Evolutionary conservation across 2,329 filamentous ascomycete species (phyloP), one percentile per base, ranked within the genome.

Genomic region (Fusarium sp.): DNA sequence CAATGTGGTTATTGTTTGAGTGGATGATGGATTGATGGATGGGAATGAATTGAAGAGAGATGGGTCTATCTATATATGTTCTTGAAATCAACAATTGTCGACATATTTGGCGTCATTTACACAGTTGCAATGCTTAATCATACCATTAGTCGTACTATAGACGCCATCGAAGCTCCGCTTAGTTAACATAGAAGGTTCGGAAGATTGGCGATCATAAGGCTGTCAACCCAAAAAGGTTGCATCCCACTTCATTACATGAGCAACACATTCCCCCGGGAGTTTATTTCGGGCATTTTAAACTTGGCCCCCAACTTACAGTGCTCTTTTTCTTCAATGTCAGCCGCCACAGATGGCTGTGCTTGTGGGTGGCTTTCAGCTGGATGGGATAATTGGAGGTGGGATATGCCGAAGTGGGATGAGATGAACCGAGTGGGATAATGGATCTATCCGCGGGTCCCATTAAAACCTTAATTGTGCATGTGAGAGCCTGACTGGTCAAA

Each of bases 351-450:
- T 27, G 53, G 53, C 53, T 56, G 47, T 45, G 39, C 6, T 14
- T 25, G 61, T 65, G 63, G 63, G 61, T 65, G 63, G 63, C 61
- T 33, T 41, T 3, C 10, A 5, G 33, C 3, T 14, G 29, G 9
- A 36, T 41, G 56, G 56, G 39, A 55, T 39, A 45, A 35, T 20
- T 36, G 56, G 49, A 27, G 22, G 25, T 54, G 57, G 57, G 62
- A 62, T 65, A 31, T 15, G 6, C 29, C 17, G 10, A 36, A 7
- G 66, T 59, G 73, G 73, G 68, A 68, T 68, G 39, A 36, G 17
- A 46, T 35, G 18, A 27, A 11, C 62, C 69, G 67, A 57, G 71
- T 64, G 71, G 65, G 68, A 70, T 66, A n/a, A n/a, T 11, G 4
- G 41, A 57, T 57, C 41, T 20, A 27, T 36, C 38, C 33, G 22